Percentiles rank a stretch among this genome's conserved stretches.
phyloP scores from a whole-genome alignment of 2,329 filamentous ascomycete species.

The Neonectria ditissima region DNA sequence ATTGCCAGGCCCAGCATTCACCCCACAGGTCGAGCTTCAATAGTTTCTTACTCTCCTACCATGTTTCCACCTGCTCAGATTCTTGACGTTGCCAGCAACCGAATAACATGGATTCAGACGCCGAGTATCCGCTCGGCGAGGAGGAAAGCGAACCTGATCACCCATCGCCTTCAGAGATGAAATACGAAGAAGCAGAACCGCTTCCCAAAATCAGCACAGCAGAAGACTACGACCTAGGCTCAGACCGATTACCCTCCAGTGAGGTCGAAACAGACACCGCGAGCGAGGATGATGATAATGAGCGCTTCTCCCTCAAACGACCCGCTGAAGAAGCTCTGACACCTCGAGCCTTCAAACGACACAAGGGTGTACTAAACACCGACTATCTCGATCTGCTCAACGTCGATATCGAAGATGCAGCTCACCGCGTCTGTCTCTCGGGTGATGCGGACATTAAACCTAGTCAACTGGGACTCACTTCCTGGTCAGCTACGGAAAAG shows the following conservation, averaged over 20 bases:
- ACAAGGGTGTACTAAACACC: conserved; percentile 56
- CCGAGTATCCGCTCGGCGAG: conserved; percentile 33
- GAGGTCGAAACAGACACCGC: conserved; percentile 25
- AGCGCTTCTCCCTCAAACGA: conserved; percentile 46
- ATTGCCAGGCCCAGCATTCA: conserved; percentile 7
- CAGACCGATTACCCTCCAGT: conserved; percentile 30
- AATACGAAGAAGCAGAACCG: conserved; percentile 10
- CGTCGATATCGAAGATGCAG: conserved; percentile 67
- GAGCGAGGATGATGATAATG: conserved; percentile 20
- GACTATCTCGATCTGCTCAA: conserved; percentile 67
- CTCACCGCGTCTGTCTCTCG: conserved; percentile 50
- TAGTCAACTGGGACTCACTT: conserved; percentile 74
- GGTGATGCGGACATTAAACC: conserved; percentile 49
- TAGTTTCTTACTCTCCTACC: conserved; percentile 34
- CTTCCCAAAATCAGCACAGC: conserved; percentile 13
- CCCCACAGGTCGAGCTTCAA: conserved; percentile 22
- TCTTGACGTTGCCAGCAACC: conserved; percentile 35
- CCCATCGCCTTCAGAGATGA: conserved; percentile 27
- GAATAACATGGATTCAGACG: conserved; percentile 49
- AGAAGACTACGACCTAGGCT: conserved; percentile 26
- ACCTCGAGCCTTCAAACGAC: conserved; percentile 58
- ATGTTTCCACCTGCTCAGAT: conserved; percentile 44
- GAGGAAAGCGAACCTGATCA: conserved; percentile 25
- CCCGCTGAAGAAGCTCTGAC: conserved; percentile 39
- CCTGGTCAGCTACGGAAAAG: conserved; percentile 81